Conservation (phyloP, 1,139 yeast genomes). For the Suhomyces wounanorum region DNA sequence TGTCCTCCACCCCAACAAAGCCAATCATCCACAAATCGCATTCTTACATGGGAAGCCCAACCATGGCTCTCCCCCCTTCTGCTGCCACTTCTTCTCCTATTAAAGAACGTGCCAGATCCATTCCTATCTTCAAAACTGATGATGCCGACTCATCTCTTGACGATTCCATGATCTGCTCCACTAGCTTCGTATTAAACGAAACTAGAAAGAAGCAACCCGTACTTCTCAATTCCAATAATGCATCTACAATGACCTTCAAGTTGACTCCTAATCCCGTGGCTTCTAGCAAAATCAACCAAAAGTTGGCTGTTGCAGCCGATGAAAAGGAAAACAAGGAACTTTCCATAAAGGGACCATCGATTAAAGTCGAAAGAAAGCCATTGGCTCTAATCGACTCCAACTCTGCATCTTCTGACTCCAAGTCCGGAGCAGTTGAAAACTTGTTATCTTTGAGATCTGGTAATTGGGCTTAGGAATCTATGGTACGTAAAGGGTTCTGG, state of each 20-base stretch:
- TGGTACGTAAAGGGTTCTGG: not conserved
- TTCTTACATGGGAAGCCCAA: conserved; percentile 29
- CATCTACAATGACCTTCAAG: conserved; percentile 46
- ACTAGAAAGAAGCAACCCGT: conserved; percentile 45
- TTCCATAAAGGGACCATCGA: not conserved
- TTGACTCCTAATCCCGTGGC: conserved; percentile 30
- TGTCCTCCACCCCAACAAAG: conserved; percentile 32
- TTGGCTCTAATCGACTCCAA: conserved; percentile 15
- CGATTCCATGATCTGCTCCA: conserved; percentile 22
- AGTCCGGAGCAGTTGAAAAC: conserved; percentile 37
- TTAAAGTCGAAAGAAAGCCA: conserved; percentile 17
- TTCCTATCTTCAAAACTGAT: conserved; percentile 19
- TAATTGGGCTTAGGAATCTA: conserved; percentile 30
- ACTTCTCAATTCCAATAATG: conserved; percentile 33
- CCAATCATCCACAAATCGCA: conserved; percentile 30
- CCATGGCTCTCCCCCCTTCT: conserved; percentile 10
- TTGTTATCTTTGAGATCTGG: conserved; percentile 47
- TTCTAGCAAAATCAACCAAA: conserved; percentile 15
- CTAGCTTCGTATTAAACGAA: conserved; percentile 32
- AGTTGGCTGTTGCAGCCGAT: conserved; percentile 14
- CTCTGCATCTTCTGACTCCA: conserved; percentile 16
- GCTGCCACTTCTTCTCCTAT: conserved; percentile 24
- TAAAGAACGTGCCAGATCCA: conserved; percentile 26
- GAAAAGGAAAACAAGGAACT: conserved; percentile 12
- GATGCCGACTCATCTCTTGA: conserved; percentile 26